These are phyloP conservation scores for Picea mariana DNA, from an alignment of 83 land plant genomes.

Conservation along the genomic window DNA sequence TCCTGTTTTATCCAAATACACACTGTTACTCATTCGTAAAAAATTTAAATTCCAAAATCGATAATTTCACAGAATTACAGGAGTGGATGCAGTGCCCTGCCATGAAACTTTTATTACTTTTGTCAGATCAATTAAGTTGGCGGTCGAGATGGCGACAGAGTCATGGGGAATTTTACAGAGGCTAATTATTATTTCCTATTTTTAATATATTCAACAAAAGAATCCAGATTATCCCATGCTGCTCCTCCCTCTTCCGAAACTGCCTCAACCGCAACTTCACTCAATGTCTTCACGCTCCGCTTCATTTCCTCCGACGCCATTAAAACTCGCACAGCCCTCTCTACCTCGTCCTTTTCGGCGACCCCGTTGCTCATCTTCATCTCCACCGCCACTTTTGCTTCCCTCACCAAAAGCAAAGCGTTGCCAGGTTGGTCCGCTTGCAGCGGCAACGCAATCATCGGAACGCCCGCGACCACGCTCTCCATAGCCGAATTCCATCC, in stretches of 20 bases:
- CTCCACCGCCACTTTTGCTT: conserved; percentile 21
- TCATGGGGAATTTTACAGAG: too few species aligned
- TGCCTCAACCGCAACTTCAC: not conserved
- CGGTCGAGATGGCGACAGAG: too few species aligned
- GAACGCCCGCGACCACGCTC: conserved; percentile 18
- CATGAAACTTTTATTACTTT: too few species aligned
- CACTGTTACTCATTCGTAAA: too few species aligned
- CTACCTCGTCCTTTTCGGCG: conserved; percentile 32
- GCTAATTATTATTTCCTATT: too few species aligned
- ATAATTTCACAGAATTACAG: too few species aligned
- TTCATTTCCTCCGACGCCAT: conserved; percentile 6
- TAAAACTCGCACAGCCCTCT: not conserved
- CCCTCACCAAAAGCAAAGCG: conserved; percentile 5
- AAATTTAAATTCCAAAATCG: too few species aligned
- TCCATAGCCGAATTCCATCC: conserved; percentile 30
- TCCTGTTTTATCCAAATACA: too few species aligned
- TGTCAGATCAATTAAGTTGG: too few species aligned
- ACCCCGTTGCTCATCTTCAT: conserved; percentile 23
- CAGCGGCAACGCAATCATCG: conserved; percentile 28
- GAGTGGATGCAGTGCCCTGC: too few species aligned
- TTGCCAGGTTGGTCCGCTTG: conserved; percentile 23
- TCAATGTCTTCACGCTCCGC: not conserved
- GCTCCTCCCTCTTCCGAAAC: not conserved
- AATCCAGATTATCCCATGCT: not conserved
- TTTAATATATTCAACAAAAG: too few species aligned